A percentile compares a stretch with the other conserved stretches of the same genome.
These are phyloP conservation scores for Eimeria acervulina DNA, from an alignment of 169 alveolate genomes.

Conservation along the genomic window DNA sequence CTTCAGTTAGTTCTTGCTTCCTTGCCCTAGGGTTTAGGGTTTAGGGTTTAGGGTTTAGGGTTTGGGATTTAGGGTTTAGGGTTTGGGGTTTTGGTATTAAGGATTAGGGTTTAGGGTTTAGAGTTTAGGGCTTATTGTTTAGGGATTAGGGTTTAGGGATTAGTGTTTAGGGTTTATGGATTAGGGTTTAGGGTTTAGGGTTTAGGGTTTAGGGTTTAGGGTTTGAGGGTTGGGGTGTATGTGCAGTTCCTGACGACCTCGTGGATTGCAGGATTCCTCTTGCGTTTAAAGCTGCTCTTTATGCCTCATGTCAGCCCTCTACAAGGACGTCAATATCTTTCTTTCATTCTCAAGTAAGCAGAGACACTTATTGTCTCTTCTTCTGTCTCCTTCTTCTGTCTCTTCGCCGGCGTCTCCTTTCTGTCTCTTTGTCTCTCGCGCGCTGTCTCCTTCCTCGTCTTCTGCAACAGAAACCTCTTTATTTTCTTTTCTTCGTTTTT, in stretches of 20 bases:
- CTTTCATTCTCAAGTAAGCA: slow-evolving; percentile 51
- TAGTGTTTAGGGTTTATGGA: neutral
- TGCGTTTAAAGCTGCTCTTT: slow-evolving; percentile 64
- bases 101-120: too few species aligned
- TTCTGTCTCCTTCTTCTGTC: neutral
- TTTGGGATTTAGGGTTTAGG: too few species aligned
- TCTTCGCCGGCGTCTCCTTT: too few species aligned
- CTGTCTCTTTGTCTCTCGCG: too few species aligned
- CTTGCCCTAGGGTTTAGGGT: neutral
- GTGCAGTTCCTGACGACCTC: slow-evolving; percentile 42
- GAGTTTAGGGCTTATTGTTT: too few species aligned
- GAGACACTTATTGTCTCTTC: neutral
- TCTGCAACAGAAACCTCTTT: too few species aligned
- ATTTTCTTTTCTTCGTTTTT: neutral
- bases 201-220: neutral
- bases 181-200: neutral
- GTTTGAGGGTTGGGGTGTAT: too few species aligned
- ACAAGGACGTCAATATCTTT: slow-evolving; percentile 51
- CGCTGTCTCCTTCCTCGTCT: neutral
- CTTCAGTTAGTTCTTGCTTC: neutral
- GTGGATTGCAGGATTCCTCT: slow-evolving; percentile 60
- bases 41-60: too few species aligned
- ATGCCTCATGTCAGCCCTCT: slow-evolving; percentile 58
- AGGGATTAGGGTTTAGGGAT: neutral
- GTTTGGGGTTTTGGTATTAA: too few species aligned